Evolutionary conservation across 768 basidiomycete genomes (phyloP).

Genomic region (Suillus subaureus): DNA sequence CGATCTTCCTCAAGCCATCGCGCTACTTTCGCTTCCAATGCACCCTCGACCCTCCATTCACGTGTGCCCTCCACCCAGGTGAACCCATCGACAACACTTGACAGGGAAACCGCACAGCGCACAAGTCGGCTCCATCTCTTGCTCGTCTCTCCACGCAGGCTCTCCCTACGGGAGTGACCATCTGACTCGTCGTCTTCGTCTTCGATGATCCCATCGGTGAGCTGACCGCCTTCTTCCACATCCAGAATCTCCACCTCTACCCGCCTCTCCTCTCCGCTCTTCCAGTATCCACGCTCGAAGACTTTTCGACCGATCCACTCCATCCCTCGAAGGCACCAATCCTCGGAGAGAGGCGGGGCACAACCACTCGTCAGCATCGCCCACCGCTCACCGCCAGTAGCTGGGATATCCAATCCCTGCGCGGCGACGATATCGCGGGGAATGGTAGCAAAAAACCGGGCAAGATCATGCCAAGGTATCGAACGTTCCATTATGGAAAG

Average conservation of each 20-base stretch:
- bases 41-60: slow-evolving; percentile 66
- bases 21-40: slow-evolving; percentile 66
- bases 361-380: slow-evolving; percentile 70
- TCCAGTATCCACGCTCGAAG: slow-evolving; percentile 96
- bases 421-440: slow-evolving; percentile 54
- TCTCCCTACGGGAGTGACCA: slow-evolving; percentile 23
- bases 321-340: slow-evolving; percentile 95
- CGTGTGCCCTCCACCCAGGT: slow-evolving; percentile 60
- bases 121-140: slow-evolving; percentile 77
- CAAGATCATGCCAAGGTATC: slow-evolving; percentile 84
- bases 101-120: slow-evolving; percentile 69
- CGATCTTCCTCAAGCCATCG: slow-evolving; percentile 73
- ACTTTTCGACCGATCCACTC: slow-evolving; percentile 93
- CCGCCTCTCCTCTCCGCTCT: slow-evolving; percentile 63
- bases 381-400: slow-evolving; percentile 52
- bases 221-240: slow-evolving; percentile 53
- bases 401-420: slow-evolving; percentile 42
- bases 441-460: slow-evolving; percentile 60
- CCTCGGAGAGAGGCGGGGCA: slow-evolving; percentile 80
- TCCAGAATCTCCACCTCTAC: slow-evolving; percentile 83
- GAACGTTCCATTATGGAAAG: slow-evolving; percentile 68
- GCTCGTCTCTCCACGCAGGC: slow-evolving; percentile 37
- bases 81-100: slow-evolving; percentile 76
- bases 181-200: slow-evolving; percentile 67
- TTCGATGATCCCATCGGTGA: slow-evolving; percentile 81